Evolutionary conservation across 306 rosid genomes (phyloP).

Genomic region (Casuarina cunninghamiana): DNA sequence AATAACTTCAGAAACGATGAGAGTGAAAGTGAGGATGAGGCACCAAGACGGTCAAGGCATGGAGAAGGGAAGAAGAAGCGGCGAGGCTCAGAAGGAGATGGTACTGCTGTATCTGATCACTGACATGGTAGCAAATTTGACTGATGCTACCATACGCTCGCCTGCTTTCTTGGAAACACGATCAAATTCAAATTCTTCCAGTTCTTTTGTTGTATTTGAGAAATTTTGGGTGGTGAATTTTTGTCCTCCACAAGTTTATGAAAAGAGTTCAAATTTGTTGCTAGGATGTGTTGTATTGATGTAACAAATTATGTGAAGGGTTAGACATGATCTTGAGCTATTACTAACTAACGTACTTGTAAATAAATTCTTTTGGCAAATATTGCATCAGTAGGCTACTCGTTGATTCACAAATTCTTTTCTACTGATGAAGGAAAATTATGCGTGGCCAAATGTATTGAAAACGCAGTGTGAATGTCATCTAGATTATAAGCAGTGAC

Average conservation of each 20-base stretch:
- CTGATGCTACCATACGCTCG: conserved; percentile 28
- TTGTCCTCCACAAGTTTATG: not conserved
- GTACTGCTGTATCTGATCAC: conserved; percentile 47
- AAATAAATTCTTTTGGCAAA: not conserved
- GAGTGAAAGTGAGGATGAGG: conserved; percentile 96
- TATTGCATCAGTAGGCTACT: not conserved
- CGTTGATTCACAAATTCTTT: not conserved
- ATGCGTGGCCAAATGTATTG: no score
- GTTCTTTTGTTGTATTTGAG: conserved; percentile 8
- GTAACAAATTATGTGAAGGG: not conserved
- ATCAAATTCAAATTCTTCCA: conserved; percentile 19
- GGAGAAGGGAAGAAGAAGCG: conserved; percentile 95
- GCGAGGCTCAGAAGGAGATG: conserved; percentile 64
- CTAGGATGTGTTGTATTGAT: not conserved
- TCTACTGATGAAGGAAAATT: not conserved
- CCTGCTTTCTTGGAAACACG: conserved; percentile 25
- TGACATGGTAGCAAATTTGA: conserved; percentile 23
- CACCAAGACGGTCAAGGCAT: conserved; percentile 94
- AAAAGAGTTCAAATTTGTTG: not conserved
- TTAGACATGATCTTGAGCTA: not conserved
- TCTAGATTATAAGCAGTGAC: no score
- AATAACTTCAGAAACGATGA: conserved; percentile 66
- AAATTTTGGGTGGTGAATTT: not conserved
- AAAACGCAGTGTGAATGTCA: no score
- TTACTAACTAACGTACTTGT: conserved; percentile 1